phyloP scores from a whole-genome alignment of 2,329 filamentous ascomycete genomes.

The Cladosporium phlei region DNA sequence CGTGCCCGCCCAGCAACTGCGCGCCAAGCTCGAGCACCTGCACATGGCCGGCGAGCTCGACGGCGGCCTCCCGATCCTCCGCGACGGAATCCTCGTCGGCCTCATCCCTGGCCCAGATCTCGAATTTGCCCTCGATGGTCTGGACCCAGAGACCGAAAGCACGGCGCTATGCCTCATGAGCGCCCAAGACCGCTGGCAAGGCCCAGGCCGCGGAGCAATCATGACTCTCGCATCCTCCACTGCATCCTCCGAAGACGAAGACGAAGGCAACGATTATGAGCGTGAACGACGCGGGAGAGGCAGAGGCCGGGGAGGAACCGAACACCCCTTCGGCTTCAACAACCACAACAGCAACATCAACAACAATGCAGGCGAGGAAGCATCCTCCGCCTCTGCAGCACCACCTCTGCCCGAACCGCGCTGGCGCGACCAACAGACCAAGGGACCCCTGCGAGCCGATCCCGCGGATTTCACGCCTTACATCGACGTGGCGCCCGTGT shows the following conservation, averaged over 20 bases:
- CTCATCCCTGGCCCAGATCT: constrained; percentile 91
- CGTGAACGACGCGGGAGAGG: too few relatives aligned
- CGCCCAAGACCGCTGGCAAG: constrained; percentile 43
- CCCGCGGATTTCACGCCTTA: constrained; percentile 84
- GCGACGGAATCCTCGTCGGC: constrained; percentile 74
- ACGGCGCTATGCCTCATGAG: constrained; percentile 78
- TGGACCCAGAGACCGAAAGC: constrained; percentile 68
- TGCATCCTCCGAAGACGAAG: constrained; percentile 55
- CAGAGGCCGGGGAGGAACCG: too few relatives aligned
- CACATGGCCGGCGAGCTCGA: constrained; percentile 86
- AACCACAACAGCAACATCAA: not conserved
- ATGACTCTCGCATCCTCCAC: constrained; percentile 2
- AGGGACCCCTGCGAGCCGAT: constrained; percentile 35
- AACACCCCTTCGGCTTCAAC: constrained; percentile 60
- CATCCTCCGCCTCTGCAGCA: too few relatives aligned
- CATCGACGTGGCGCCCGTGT: constrained; percentile 85
- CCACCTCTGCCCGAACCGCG: constrained; percentile 66
- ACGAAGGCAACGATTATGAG: constrained; percentile 50
- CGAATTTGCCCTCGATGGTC: constrained; percentile 82
- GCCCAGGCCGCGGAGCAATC: constrained; percentile 13
- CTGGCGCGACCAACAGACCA: not conserved
- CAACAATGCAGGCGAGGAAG: too few relatives aligned
- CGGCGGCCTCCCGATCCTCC: constrained; percentile 81
- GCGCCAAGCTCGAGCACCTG: constrained; percentile 73
- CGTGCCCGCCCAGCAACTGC: constrained; percentile 70